phyloP scores from a whole-genome alignment of 2,329 filamentous ascomycete genomes.

The Monosporascus cannonballus region DNA sequence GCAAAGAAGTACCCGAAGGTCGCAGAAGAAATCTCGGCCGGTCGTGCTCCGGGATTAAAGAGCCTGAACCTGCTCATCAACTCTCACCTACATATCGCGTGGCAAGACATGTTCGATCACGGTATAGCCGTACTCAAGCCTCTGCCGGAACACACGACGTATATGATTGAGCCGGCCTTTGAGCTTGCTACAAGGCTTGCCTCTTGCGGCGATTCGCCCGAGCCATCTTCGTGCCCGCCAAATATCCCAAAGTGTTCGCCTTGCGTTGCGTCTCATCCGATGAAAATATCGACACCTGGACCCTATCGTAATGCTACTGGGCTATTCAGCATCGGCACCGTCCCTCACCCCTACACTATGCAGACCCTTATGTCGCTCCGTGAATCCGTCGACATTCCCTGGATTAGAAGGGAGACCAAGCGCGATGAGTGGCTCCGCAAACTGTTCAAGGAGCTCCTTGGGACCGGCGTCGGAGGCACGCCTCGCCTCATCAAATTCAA shows the following conservation, averaged over 20 bases:
- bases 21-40: conserved; percentile 52
- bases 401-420: conserved; percentile 60
- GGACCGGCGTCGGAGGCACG: conserved; percentile 54
- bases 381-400: conserved; percentile 54
- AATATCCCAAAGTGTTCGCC: conserved; percentile 69
- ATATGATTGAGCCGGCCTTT: conserved; percentile 62
- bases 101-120: conserved; percentile 70
- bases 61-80: conserved; percentile 72
- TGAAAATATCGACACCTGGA: conserved; percentile 61
- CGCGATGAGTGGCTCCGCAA: conserved; percentile 75
- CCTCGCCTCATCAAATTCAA: conserved; percentile 72
- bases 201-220: conserved; percentile 66
- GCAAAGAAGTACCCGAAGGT: conserved; percentile 61
- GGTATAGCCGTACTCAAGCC: conserved; percentile 83
- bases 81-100: conserved; percentile 76
- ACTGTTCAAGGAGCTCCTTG: conserved; percentile 64
- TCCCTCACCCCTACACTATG: conserved; percentile 88
- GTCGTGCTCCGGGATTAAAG: conserved; percentile 54
- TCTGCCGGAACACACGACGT: conserved; percentile 65
- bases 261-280: conserved; percentile 59
- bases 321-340: conserved; percentile 75
- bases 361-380: conserved; percentile 60
- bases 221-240: conserved; percentile 76
- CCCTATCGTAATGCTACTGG: conserved; percentile 66
- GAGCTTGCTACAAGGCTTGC: conserved; percentile 70